Evolutionary conservation across 139 green algal genomes (phyloP).

Genomic region (Asterochloris erici): DNA sequence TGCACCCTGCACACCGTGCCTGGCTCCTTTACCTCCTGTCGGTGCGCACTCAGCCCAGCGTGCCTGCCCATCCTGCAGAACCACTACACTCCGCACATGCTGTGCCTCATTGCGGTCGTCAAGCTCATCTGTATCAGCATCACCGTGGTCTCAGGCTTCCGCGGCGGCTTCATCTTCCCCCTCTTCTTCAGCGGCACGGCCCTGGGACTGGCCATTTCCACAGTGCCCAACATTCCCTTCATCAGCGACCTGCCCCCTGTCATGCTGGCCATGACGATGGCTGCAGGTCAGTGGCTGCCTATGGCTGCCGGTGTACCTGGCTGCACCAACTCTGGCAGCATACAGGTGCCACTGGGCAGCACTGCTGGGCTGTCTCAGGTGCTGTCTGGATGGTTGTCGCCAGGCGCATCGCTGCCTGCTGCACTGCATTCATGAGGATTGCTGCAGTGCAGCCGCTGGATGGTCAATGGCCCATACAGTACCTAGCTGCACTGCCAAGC

Average conservation of each 20-base stretch:
- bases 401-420: too few relatives aligned
- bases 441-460: too few relatives aligned
- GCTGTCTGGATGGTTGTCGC: too few relatives aligned
- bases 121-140: slow-evolving; percentile 48
- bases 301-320: too few relatives aligned
- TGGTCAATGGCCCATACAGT: too few relatives aligned
- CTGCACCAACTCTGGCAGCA: too few relatives aligned
- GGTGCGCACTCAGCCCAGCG: not conserved
- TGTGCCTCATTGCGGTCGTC: slow-evolving; percentile 27
- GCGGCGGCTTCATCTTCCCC: slow-evolving; percentile 51
- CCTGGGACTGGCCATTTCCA: slow-evolving; percentile 20
- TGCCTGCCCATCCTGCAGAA: not conserved
- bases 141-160: slow-evolving; percentile 39
- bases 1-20: not conserved
- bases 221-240: slow-evolving; percentile 27
- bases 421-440: too few relatives aligned
- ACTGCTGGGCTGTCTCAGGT: too few relatives aligned
- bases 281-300: slow-evolving; percentile 14
- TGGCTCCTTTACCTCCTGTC: not conserved
- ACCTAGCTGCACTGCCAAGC: too few relatives aligned
- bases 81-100: slow-evolving; percentile 11
- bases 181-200: slow-evolving; percentile 36
- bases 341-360: too few relatives aligned
- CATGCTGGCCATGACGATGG: slow-evolving; percentile 33
- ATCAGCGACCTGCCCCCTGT: slow-evolving; percentile 27